Base-by-base conservation (phyloP, 768 basidiomycete species). In the Lactarius psammicola region DNA sequence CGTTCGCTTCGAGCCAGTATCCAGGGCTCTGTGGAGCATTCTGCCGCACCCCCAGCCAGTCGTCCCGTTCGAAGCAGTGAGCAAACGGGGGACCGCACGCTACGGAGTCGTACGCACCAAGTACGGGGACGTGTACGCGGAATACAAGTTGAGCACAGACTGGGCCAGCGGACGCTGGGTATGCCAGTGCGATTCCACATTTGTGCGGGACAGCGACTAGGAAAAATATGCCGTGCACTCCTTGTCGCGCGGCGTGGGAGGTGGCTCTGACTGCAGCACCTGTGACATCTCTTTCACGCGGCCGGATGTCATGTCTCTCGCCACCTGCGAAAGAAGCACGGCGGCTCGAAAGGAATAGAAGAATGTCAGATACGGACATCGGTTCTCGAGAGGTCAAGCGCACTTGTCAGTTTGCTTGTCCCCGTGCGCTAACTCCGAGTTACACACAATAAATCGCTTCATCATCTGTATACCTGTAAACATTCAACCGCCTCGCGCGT, bases 231-330 rank as follows among this genome's bases (percentile, higher is more conserved):
- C 56, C 3, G 23, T 40, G 15, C 15, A 38, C 36, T 38, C 36
- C 13, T 15, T 38, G 28, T 56, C 55, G 7, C 65, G 62, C 10
- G 59, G 65, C 23, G 60, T 38, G 18, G 56, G 56, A 38, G 65
- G 61, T 3, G 49, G 51, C 0, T 66, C 59, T 40, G 51, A 63
- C 61, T 59, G 61, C 31, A 59, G 17, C 38, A 51, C 62, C 9
- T 62, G 60, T 20, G 65, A 59, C 56, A 42, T 62, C 49, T 66
- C 65, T 11, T 58, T 61, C 26, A 57, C 60, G 28, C 60, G 60
- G 20, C 57, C 59, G n/a, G n/a, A n/a, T n/a, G n/a, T n/a, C n/a
- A n/a, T n/a, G n/a, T n/a, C n/a, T n/a, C 51, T 38, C 65, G 60
- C 18, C 60, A 62, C 20, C 54, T 60, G 20, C 56, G 65, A 56